Evolutionary conservation across 495 filamentous ascomycete species (phyloP).

Genomic region (Aspergillus leporis): DNA sequence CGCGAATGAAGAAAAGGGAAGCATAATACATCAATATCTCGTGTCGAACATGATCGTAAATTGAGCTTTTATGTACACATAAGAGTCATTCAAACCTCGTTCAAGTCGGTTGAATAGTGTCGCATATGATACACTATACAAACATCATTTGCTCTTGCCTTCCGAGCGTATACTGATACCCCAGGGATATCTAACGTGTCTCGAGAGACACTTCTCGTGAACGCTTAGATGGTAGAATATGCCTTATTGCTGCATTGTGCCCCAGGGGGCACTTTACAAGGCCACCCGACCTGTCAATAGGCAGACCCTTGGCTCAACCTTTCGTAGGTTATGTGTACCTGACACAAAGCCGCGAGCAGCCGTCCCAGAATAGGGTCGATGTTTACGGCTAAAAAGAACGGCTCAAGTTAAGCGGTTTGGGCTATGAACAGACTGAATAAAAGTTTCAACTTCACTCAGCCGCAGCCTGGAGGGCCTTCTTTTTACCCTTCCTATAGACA

Average conservation of each 20-base stretch:
- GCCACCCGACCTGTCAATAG: neutral
- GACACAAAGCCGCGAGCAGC: neutral
- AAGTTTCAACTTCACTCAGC: neutral
- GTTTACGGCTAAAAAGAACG: neutral
- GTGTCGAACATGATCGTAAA: neutral
- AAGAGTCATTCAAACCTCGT: neutral
- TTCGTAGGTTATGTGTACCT: neutral
- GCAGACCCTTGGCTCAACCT: neutral
- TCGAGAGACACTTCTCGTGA: neutral
- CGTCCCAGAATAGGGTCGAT: neutral
- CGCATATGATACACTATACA: neutral
- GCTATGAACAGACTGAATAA: neutral
- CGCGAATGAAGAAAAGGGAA: neutral
- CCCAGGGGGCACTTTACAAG: neutral
- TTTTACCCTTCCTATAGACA: constrained; percentile 75
- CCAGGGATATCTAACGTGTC: neutral
- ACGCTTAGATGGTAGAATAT: neutral
- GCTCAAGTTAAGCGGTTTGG: neutral
- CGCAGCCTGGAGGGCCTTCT: constrained; percentile 18
- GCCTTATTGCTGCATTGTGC: neutral
- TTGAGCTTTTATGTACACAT: neutral
- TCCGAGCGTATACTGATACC: neutral
- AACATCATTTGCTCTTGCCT: neutral
- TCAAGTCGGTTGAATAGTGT: neutral
- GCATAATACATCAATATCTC: neutral